Conservation (phyloP, 768 basidiomycete species). For the Brasilioporus rufonigricans region DNA sequence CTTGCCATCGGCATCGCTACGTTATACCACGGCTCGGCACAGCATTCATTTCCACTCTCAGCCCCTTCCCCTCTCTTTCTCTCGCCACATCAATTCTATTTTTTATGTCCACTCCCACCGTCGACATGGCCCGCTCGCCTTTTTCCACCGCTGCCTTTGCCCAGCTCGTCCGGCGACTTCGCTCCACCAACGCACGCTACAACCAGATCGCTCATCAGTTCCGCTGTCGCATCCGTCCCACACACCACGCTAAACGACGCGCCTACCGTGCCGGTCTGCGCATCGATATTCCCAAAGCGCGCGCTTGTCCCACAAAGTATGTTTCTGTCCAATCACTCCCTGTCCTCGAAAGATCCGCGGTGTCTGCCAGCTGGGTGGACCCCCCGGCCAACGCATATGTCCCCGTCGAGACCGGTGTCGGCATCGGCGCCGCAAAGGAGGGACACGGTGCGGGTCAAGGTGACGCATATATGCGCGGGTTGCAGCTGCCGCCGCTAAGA, state of each 20-base stretch:
- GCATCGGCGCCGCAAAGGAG: neutral
- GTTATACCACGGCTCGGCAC: neutral
- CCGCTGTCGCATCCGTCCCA: slow-evolving; percentile 37
- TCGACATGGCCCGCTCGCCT: slow-evolving; percentile 22
- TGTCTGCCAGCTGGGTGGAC: slow-evolving; percentile 26
- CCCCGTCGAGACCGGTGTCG: neutral
- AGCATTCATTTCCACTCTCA: slow-evolving; percentile 4
- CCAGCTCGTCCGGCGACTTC: slow-evolving; percentile 42
- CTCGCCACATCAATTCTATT: neutral
- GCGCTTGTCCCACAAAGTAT: slow-evolving; percentile 34
- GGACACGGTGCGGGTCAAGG: neutral
- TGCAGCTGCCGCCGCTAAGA: neutral
- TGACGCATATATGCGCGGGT: slow-evolving; percentile 13
- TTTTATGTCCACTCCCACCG: slow-evolving; percentile 9
- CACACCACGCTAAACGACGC: slow-evolving; percentile 46
- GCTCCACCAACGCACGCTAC: slow-evolving; percentile 44
- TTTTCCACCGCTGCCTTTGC: slow-evolving; percentile 30
- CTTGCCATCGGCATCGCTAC: neutral
- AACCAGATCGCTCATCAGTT: slow-evolving; percentile 36
- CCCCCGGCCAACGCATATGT: too few relatives aligned
- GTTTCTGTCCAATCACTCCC: slow-evolving; percentile 32
- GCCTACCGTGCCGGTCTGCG: slow-evolving; percentile 43
- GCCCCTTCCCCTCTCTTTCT: neutral
- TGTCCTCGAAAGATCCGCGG: slow-evolving; percentile 33
- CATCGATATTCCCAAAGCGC: slow-evolving; percentile 43